Conservation (phyloP, 2,329 filamentous ascomycete genomes). For the Raffaelea arxii region DNA sequence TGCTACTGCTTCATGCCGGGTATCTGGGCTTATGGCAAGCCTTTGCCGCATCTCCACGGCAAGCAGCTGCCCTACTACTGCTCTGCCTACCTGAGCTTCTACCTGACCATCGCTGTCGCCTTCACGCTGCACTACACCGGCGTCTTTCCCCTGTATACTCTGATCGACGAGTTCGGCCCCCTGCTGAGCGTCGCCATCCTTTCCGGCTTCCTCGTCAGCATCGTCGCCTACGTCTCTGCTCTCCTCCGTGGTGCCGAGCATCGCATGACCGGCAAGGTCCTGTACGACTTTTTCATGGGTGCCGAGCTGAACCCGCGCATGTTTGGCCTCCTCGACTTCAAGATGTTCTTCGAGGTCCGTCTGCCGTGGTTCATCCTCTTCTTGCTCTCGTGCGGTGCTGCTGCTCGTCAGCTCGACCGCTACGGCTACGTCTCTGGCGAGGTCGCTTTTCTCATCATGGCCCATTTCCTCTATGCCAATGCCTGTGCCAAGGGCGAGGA, state of each 20-base stretch:
- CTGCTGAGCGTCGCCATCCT: conserved; percentile 88
- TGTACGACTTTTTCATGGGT: conserved; percentile 90
- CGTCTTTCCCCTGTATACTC: conserved; percentile 78
- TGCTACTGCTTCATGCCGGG: conserved; percentile 83
- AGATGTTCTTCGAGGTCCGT: conserved; percentile 86
- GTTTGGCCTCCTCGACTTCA: conserved; percentile 78
- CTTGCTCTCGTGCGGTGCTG: conserved; percentile 57
- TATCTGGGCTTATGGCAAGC: conserved; percentile 79
- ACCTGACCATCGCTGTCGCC: conserved; percentile 67
- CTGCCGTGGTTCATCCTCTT: conserved; percentile 81
- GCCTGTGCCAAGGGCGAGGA: conserved; percentile 78
- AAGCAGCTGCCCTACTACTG: conserved; percentile 92
- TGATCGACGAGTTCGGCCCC: conserved; percentile 92
- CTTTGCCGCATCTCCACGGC: conserved; percentile 69
- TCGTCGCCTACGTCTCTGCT: conserved; percentile 81
- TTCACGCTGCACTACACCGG: conserved; percentile 70
- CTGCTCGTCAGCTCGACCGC: conserved; percentile 64
- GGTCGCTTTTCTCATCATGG: conserved; percentile 64
- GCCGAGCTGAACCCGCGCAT: conserved; percentile 79
- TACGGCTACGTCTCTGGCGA: conserved; percentile 70
- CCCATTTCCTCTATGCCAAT: conserved; percentile 74
- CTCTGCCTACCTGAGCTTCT: conserved; percentile 80
- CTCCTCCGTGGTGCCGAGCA: conserved; percentile 72
- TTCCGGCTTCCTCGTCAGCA: conserved; percentile 74
- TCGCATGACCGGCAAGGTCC: conserved; percentile 74